Conservation (phyloP, 148 eudicot species). For the Vaccinium vitisidaea region DNA sequence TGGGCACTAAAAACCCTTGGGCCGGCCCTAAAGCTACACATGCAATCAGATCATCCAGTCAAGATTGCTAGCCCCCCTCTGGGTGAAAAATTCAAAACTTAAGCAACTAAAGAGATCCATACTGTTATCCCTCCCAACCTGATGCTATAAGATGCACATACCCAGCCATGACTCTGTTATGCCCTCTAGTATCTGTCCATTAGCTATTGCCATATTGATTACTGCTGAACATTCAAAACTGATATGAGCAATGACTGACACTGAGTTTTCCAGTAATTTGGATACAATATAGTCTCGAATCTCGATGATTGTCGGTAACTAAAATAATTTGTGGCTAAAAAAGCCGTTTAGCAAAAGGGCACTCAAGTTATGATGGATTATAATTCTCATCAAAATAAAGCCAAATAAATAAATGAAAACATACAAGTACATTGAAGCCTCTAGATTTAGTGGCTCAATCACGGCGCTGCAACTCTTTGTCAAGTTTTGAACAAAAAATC, state of each 20-base stretch:
- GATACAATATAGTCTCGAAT: neutral
- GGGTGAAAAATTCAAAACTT: neutral
- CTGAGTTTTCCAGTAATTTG: neutral
- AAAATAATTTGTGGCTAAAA: neutral
- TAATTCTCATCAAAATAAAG: neutral
- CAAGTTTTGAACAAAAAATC: too few species aligned
- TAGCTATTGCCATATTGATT: neutral
- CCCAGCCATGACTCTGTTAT: neutral
- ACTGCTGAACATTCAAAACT: neutral
- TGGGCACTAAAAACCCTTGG: too few species aligned
- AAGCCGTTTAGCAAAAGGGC: neutral
- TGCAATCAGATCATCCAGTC: neutral
- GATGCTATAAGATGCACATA: neutral
- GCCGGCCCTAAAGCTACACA: neutral
- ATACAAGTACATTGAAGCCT: too few species aligned
- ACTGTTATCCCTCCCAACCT: neutral
- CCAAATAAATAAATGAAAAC: too few species aligned
- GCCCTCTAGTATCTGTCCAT: neutral
- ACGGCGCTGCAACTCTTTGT: too few species aligned
- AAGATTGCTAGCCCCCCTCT: neutral
- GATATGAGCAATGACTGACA: neutral
- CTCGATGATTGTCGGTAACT: neutral
- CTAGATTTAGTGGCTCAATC: too few species aligned
- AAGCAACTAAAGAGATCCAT: neutral
- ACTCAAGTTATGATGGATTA: slow-evolving; percentile 1